Percentiles rank a stretch among this genome's conserved stretches.
These are phyloP conservation scores for Populus hybrid DNA, from an alignment of 441 rosid species.

Conservation along the genomic window DNA sequence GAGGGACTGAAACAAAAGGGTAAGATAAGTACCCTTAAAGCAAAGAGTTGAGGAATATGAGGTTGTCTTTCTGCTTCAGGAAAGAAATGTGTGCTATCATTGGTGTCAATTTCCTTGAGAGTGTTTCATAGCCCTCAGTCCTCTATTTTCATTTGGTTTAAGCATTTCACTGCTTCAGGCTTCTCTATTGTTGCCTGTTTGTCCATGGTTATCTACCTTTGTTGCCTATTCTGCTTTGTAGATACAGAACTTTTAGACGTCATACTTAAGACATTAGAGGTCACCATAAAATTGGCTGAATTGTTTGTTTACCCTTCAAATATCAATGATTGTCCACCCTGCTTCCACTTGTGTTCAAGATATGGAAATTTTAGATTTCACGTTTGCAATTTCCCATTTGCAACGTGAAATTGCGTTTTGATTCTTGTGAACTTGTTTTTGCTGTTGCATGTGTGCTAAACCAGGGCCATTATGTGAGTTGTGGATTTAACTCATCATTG, in stretches of 20 bases:
- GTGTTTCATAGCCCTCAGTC: slow-evolving; percentile 1
- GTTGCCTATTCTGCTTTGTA: slow-evolving; percentile 9
- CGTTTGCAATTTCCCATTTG: neutral
- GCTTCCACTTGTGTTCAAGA: slow-evolving; percentile 9
- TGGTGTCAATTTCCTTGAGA: too few species aligned
- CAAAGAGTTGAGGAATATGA: neutral
- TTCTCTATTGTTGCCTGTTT: neutral
- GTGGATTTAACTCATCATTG: neutral
- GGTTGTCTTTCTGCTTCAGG: slow-evolving; percentile 7
- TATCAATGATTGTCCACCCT: neutral
- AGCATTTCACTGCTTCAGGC: slow-evolving; percentile 14
- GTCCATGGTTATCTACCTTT: neutral
- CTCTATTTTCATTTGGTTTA: slow-evolving; percentile 12
- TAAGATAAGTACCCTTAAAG: slow-evolving; percentile 16
- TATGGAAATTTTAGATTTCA: neutral
- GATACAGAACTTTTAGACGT: slow-evolving; percentile 10
- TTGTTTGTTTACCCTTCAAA: neutral
- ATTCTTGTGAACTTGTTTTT: neutral
- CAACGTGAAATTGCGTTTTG: neutral
- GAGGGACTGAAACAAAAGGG: slow-evolving; percentile 23
- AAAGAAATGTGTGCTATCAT: neutral
- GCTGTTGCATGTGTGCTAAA: neutral
- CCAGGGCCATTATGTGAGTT: too few species aligned
- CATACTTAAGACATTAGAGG: slow-evolving; percentile 6
- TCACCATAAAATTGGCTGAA: neutral